These are phyloP conservation scores for Tuber calosporum DNA, from an alignment of 495 filamentous ascomycete genomes.

Conservation along the genomic window DNA sequence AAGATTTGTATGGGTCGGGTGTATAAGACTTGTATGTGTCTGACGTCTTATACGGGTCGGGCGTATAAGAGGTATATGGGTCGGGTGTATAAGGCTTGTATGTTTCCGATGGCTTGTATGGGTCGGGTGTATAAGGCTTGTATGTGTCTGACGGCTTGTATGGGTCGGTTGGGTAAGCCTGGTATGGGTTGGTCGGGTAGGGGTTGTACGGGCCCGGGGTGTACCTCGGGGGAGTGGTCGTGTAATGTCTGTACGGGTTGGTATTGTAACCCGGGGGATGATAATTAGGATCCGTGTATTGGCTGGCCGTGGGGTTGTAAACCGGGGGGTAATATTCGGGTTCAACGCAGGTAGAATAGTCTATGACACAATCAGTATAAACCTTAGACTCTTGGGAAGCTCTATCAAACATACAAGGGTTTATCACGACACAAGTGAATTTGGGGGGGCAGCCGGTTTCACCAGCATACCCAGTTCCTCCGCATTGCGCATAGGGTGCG, in stretches of 20 bases:
- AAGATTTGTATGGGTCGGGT: neutral
- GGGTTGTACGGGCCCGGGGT: neutral
- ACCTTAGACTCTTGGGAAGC: slow-evolving; percentile 5
- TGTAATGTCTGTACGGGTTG: neutral
- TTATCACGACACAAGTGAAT: slow-evolving; percentile 16
- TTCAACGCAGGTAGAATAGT: slow-evolving; percentile 15
- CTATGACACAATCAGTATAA: slow-evolving; percentile 9
- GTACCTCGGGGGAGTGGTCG: slow-evolving; percentile 8
- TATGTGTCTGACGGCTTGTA: slow-evolving; percentile 6
- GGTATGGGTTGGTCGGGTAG: neutral
- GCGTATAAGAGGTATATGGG: neutral
- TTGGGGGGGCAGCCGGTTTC: slow-evolving; percentile 14
- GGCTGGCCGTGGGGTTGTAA: slow-evolving; percentile 3
- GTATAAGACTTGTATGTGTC: neutral
- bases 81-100: neutral
- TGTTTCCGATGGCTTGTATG: neutral
- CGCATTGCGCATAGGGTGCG: slow-evolving; percentile 16
- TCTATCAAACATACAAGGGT: slow-evolving; percentile 10
- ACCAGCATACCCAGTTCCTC: slow-evolving; percentile 14
- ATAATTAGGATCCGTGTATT: neutral
- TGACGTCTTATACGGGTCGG: neutral
- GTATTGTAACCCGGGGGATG: neutral
- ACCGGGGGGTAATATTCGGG: slow-evolving; percentile 10
- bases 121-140: neutral
- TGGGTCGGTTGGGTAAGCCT: neutral